Percentiles rank a stretch among this genome's conserved stretches.
Evolutionary conservation across 2,329 filamentous ascomycete genomes (phyloP).

Genomic region (Paecilomyces formosus): DNA sequence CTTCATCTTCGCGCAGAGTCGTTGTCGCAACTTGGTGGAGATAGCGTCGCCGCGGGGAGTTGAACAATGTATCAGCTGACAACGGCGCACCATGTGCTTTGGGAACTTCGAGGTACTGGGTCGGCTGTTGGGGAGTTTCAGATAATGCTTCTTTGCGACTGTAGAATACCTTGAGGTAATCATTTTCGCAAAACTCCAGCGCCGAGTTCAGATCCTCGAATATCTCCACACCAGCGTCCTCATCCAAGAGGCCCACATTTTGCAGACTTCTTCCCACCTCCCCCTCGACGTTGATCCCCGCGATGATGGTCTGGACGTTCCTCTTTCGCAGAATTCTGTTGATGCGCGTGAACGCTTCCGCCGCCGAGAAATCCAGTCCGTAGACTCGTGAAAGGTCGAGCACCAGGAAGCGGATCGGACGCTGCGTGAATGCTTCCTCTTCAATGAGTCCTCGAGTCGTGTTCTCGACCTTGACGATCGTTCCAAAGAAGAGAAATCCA

Average conservation of each 20-base stretch:
- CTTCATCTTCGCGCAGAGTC: conserved; percentile 61
- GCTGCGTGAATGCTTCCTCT: conserved; percentile 67
- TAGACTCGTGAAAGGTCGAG: conserved; percentile 85
- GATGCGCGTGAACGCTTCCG: conserved; percentile 89
- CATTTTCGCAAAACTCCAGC: conserved; percentile 90
- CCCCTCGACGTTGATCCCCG: conserved; percentile 68
- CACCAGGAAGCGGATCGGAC: conserved; percentile 82
- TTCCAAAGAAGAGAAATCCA: conserved; percentile 97
- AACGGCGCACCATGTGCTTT: conserved; percentile 9
- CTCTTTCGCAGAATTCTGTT: conserved; percentile 73
- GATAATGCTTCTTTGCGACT: conserved; percentile 52
- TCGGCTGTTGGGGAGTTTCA: conserved; percentile 8
- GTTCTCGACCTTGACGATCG: conserved; percentile 89
- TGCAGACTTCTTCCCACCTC: conserved; percentile 71
- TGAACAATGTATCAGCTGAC: conserved; percentile 49
- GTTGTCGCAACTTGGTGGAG: conserved; percentile 71
- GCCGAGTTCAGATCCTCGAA: conserved; percentile 89
- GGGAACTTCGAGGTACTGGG: conserved; percentile 22
- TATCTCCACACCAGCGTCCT: conserved; percentile 66
- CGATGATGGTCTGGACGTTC: conserved; percentile 73
- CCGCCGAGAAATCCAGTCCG: conserved; percentile 91
- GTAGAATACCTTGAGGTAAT: conserved; percentile 76
- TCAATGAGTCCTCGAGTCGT: conserved; percentile 76
- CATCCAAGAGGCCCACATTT: conserved; percentile 73
- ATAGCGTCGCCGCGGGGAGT: conserved; percentile 73